These are phyloP conservation scores for Xylariaceae sp. DNA, from an alignment of 2,329 filamentous ascomycete genomes.

Conservation along the genomic window DNA sequence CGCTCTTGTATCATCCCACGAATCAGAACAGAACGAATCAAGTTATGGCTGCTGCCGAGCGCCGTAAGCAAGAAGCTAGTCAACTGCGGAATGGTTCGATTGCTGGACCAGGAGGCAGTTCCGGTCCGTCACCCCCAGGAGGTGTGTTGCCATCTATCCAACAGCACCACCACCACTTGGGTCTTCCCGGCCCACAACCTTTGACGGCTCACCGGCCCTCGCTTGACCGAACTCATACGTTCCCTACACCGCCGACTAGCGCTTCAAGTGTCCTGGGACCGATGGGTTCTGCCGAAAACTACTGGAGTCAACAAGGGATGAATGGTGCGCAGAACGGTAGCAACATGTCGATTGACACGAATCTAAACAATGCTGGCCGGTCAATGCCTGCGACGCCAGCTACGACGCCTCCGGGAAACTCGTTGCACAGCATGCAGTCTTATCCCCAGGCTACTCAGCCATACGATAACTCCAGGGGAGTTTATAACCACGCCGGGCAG, in stretches of 20 bases:
- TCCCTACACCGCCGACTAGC: constrained; percentile 88
- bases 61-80: constrained; percentile 65
- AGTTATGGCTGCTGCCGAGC: constrained; percentile 79
- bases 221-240: constrained; percentile 82
- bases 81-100: constrained; percentile 57
- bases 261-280: constrained; percentile 76
- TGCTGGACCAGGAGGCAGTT: constrained; percentile 47
- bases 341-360: constrained; percentile 75
- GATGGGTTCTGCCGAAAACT: constrained; percentile 71
- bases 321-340: constrained; percentile 58
- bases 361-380: constrained; percentile 64
- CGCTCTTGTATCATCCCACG: constrained; percentile 85
- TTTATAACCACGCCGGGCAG: constrained; percentile 65
- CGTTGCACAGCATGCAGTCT: constrained; percentile 70
- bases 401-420: constrained; percentile 76
- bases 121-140: constrained; percentile 46
- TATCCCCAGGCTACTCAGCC: constrained; percentile 64
- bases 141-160: constrained; percentile 60
- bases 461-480: constrained; percentile 71
- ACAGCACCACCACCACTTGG: constrained; percentile 57
- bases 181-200: constrained; percentile 51
- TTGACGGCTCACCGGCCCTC: constrained; percentile 68
- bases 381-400: constrained; percentile 90
- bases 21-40: constrained; percentile 78
- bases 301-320: constrained; percentile 66